phyloP scores from a whole-genome alignment of 257 asterid species.

The Handroanthus guayacan region DNA sequence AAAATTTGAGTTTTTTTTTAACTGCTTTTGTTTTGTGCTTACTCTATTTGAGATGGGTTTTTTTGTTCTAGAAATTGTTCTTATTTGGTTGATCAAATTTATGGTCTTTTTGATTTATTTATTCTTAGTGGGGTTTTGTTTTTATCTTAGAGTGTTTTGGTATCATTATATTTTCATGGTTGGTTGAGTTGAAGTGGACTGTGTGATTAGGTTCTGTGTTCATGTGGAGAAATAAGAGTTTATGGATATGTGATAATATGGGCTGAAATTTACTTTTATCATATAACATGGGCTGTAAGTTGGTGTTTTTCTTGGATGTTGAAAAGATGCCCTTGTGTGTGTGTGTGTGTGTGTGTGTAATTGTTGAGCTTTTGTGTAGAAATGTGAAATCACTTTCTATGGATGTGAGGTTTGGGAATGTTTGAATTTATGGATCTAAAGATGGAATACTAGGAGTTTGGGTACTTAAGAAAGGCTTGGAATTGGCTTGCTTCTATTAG shows the following conservation, averaged over 20 bases:
- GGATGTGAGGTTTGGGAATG: too few species aligned
- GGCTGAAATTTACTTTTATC: neutral
- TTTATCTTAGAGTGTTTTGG: neutral
- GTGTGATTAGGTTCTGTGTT: constrained; percentile 1
- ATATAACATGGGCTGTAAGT: neutral
- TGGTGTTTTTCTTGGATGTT: constrained; percentile 9
- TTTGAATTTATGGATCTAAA: too few species aligned
- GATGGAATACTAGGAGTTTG: too few species aligned
- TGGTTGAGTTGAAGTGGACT: constrained; percentile 33
- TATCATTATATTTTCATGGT: constrained; percentile 16
- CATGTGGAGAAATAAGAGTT: neutral
- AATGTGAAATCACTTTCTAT: neutral
- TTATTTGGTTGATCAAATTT: constrained; percentile 12
- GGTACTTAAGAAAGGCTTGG: too few species aligned
- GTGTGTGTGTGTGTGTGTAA: neutral
- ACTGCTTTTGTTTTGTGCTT: neutral
- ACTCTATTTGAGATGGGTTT: constrained; percentile 15
- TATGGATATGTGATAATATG: neutral
- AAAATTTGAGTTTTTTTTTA: constrained; percentile 4
- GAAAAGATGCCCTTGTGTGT: neutral
- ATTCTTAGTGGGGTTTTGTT: neutral
- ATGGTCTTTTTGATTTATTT: neutral
- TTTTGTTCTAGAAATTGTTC: neutral
- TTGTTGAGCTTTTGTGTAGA: constrained; percentile 2
- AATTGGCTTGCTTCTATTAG: too few species aligned